Evolutionary conservation across 2,329 filamentous ascomycete species (phyloP).

Genomic region (Apiospora saccharicola): DNA sequence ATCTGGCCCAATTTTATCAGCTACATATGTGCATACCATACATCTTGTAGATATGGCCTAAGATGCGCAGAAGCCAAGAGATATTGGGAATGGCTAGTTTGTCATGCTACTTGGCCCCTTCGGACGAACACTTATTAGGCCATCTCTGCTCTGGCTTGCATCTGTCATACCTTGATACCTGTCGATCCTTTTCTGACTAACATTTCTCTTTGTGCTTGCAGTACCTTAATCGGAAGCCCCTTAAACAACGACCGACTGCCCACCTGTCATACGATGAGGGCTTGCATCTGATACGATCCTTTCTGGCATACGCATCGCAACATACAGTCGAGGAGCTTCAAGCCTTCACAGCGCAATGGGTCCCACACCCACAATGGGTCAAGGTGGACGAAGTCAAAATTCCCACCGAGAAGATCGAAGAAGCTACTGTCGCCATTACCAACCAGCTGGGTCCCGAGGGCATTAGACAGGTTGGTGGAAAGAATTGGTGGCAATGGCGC

Average conservation of each 20-base stretch:
- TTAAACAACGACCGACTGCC: constrained; percentile 81
- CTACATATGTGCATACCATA: not conserved
- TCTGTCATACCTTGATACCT: not conserved
- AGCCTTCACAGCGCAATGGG: constrained; percentile 89
- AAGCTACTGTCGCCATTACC: constrained; percentile 72
- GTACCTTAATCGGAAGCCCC: constrained; percentile 82
- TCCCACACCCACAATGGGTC: constrained; percentile 89
- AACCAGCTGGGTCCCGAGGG: constrained; percentile 81
- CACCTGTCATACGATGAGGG: constrained; percentile 96
- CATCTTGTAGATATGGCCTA: not conserved
- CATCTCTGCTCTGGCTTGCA: constrained; percentile 2
- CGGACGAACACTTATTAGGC: not conserved
- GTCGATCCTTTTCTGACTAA: not conserved
- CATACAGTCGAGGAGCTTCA: constrained; percentile 95
- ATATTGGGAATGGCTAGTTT: constrained; percentile 2
- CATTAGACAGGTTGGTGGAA: constrained; percentile 78
- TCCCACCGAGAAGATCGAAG: constrained; percentile 66
- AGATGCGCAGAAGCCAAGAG: constrained; percentile 11
- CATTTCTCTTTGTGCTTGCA: constrained; percentile 45
- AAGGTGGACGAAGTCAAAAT: constrained; percentile 76
- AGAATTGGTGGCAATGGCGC: constrained; percentile 90
- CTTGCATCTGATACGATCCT: constrained; percentile 83
- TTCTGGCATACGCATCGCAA: constrained; percentile 83
- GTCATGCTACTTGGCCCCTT: not conserved
- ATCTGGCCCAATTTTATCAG: constrained; percentile 11